Base-by-base conservation (phyloP, 2,329 filamentous ascomycete genomes). In the Diplodia corticola region DNA sequence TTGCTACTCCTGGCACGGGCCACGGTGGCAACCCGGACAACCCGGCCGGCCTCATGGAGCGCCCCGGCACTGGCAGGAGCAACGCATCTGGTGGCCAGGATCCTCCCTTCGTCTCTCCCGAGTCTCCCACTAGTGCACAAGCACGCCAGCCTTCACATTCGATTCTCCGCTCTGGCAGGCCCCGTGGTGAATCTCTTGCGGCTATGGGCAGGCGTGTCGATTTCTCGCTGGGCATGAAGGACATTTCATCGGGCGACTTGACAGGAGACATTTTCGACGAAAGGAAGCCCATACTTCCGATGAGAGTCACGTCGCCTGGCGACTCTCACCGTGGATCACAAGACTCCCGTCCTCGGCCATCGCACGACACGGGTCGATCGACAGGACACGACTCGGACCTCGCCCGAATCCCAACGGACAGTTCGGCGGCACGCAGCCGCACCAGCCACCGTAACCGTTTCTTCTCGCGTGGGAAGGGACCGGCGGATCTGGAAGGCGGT, bases 161-260 rank as follows among this genome's bases (percentile, higher is more conserved):
- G 0, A 88, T 88, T 67, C 78, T 89, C 22, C 85, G 85, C 61
- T 82, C 81, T 63, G 79, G 81, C 20, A 79, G 79, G 12, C 75
- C 80, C 40, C 83, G 86, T 9, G 83, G 83, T 35, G 86, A 89
- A 69, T 86, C 86, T 0, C 77, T 87, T 9, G 81, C 84, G 0
- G 79, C 82, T 10, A 86, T 87, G 80, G 80, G 81, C 40, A 87
- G 86, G 64, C 86, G 88, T 30, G 88, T 91, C 33, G 89, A 91
- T 73, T 91, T 91, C 76, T 90, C 88, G 1, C 80, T 91, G 2
- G 89, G 89, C 33, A 89, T 90, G 84, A 82, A 80, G 37, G 83
- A 85, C 51, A 80, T 89, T 48, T 82, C 83, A 3, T 81, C 84
- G 1, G 81, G 81, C 35, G 87, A 89, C 69, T 79, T 87, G 51